Conservation (phyloP, 2,329 filamentous ascomycete genomes). For the Juglanconis sp. region DNA sequence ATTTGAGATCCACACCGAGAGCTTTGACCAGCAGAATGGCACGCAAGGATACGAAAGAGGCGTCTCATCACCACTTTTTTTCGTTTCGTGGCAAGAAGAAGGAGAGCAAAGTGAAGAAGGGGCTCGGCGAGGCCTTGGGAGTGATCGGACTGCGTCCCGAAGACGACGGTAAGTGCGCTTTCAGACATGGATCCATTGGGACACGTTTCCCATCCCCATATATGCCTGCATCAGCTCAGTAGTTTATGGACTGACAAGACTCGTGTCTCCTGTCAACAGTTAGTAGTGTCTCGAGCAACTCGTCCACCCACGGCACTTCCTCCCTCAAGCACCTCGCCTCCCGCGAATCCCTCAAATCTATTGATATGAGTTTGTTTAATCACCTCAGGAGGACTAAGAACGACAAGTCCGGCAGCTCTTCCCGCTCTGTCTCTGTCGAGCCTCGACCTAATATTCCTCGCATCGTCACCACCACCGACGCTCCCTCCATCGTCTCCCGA, state of each 20-base stretch:
- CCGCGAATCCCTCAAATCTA: constrained; percentile 17
- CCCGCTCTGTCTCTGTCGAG: constrained; percentile 14
- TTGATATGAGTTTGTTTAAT: constrained; percentile 19
- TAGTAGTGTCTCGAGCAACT: constrained; percentile 17
- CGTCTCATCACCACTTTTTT: constrained; percentile 18
- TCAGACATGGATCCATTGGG: constrained; percentile 1
- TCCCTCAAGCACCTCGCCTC: constrained; percentile 16
- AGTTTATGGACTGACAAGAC: constrained; percentile 12
- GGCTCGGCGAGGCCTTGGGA: constrained; percentile 17
- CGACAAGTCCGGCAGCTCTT: constrained; percentile 14
- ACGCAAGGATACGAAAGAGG: constrained; percentile 15
- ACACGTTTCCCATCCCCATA: constrained; percentile 19
- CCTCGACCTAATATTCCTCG: constrained; percentile 12
- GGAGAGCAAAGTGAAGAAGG: constrained; percentile 17
- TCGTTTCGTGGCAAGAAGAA: constrained; percentile 19
- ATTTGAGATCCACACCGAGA: constrained; percentile 17
- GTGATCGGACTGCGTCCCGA: constrained; percentile 15
- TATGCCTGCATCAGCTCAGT: constrained; percentile 15
- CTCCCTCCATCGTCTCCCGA: constrained; percentile 16
- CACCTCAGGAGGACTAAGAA: constrained; percentile 17
- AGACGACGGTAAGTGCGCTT: constrained; percentile 17
- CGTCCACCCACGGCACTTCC: constrained; percentile 8
- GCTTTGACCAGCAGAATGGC: constrained; percentile 16
- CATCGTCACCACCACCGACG: constrained; percentile 19
- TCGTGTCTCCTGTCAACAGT: constrained; percentile 11